phyloP scores from a whole-genome alignment of 164 flowering plant species.

The Macadamia integrifolia region DNA sequence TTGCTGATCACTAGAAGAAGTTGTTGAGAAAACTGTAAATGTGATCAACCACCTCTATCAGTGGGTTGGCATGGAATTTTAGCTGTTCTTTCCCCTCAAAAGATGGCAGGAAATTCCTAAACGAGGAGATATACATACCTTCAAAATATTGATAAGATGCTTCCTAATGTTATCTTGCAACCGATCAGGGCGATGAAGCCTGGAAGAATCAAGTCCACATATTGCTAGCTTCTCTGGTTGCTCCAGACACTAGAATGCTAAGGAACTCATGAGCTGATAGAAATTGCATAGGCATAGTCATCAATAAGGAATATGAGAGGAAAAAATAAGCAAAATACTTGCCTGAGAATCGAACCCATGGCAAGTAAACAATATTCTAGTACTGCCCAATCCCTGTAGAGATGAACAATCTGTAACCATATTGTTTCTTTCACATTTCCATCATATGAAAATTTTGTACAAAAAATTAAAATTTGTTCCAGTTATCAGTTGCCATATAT shows the following conservation, averaged over 20 bases:
- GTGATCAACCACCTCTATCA: constrained; percentile 2
- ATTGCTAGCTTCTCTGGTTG: constrained; percentile 66
- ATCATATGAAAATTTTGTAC: not conserved
- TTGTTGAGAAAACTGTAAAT: not conserved
- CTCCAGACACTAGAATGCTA: constrained; percentile 45
- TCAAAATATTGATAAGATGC: constrained; percentile 62
- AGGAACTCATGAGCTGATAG: constrained; percentile 3
- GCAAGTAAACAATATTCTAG: constrained; percentile 64
- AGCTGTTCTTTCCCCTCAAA: not conserved
- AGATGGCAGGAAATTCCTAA: not conserved
- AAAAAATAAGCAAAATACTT: constrained; percentile 14
- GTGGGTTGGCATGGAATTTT: not conserved
- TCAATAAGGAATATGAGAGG: constrained; percentile 2
- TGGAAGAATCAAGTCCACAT: constrained; percentile 76
- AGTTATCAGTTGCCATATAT: not conserved
- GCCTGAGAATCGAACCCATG: constrained; percentile 56
- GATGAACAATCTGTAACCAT: not conserved
- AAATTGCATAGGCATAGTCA: not conserved
- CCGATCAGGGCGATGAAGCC: constrained; percentile 70
- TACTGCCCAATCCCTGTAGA: constrained; percentile 53
- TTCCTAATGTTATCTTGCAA: constrained; percentile 57
- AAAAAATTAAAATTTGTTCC: not conserved
- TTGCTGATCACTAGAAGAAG: no score
- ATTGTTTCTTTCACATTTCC: not conserved
- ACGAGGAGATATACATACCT: constrained; percentile 35